Percentiles rank a stretch among this genome's conserved stretches.
phyloP scores from a whole-genome alignment of 83 land plant species.

The Larix sibirica region DNA sequence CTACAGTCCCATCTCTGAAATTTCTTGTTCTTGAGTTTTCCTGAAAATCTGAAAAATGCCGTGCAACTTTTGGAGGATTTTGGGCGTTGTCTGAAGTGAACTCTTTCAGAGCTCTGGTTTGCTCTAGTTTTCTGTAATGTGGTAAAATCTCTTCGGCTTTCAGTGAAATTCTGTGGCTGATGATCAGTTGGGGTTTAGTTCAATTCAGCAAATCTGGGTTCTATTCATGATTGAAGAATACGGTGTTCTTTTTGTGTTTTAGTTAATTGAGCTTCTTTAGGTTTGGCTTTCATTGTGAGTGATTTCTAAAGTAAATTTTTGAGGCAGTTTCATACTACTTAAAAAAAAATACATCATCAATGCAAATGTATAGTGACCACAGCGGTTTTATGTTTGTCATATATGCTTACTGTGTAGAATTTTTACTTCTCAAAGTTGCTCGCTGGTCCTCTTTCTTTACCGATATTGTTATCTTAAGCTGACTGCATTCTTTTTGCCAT shows the following conservation, averaged over 20 bases:
- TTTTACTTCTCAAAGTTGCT: not conserved
- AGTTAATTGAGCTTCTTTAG: not conserved
- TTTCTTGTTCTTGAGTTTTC: no score
- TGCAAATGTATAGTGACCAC: not conserved
- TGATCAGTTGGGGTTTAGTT: not conserved
- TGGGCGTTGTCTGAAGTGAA: not conserved
- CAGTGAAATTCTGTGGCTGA: not conserved
- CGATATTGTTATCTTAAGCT: not conserved
- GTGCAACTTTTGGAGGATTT: not conserved
- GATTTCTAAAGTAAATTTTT: not conserved
- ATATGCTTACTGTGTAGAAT: no score
- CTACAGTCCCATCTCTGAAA: not conserved
- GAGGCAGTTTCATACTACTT: not conserved
- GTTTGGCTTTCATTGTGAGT: not conserved
- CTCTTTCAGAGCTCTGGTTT: not conserved
- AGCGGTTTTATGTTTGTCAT: not conserved
- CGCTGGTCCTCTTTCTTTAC: not conserved
- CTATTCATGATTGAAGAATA: not conserved
- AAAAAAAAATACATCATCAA: not conserved
- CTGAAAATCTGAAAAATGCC: not conserved
- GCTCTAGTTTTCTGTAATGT: not conserved
- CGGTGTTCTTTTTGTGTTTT: not conserved
- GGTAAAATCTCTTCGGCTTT: not conserved
- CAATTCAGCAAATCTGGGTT: not conserved
- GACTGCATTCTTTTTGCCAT: not conserved